Base-by-base conservation (phyloP, 1,284 basidiomycete genomes). In the Trichosporon sp. region DNA sequence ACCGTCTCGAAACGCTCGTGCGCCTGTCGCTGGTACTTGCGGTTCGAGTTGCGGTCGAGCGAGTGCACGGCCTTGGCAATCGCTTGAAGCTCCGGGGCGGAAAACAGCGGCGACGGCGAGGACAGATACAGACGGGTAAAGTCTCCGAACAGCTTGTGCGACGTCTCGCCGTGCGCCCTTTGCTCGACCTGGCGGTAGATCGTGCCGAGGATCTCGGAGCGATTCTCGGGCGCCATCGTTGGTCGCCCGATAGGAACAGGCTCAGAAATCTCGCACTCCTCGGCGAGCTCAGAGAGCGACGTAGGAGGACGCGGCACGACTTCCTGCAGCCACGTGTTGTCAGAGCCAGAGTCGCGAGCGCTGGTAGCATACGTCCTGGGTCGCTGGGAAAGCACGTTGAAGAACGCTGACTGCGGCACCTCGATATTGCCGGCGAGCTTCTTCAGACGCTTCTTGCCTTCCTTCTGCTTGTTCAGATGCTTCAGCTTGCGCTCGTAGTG, bases 401-500 rank as follows among this genome's bases (percentile, higher is more conserved):
- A 95, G 86, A 95, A 96, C 1, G 93, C 93, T 76, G 93, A 91
- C 77, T 95, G 93, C 31, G 93, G 92, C 58, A 96, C 87, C 73
- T 95, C 91, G 69, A 95, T 91, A 70, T 86, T 89, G n/a, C 93
- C 93, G 53, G 82, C 82, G 25, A 95, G 85, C 70, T 87, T 88
- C 83, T 95, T 95, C 87, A 97, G 90, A 69, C 87, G 86, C 70
- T 89, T 88, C 83, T 96, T 96, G 64, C 92, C 90, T 80, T 92
- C 92, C 83, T 95, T 96, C 81, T 97, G 94, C 80, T 93, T 93
- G 78, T 92, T 89, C 25, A 97, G 87, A 75, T 93, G 91, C 83
- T 97, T 95, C 86, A 94, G 73, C 82, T 95, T 95, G 68, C 93
- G 90, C 81, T 94, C 92, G 75, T 92, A 92, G 81, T 94, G 92